phyloP scores from a whole-genome alignment of 2,329 filamentous ascomycete genomes.

The Pestalotiopsis sp. region DNA sequence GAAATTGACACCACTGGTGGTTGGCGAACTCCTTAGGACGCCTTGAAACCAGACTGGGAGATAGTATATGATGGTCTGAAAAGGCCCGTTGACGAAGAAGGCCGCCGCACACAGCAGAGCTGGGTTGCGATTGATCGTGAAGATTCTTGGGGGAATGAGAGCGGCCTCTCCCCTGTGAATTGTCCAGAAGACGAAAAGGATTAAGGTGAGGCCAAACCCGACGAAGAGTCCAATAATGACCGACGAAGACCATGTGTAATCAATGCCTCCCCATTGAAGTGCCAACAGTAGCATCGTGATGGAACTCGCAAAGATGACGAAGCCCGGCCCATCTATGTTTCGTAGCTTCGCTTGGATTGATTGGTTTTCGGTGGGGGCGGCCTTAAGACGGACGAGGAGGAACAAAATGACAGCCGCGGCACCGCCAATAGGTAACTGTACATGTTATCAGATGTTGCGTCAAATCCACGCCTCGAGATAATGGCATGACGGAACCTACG shows the following conservation, averaged over 20 bases:
- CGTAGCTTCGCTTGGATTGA: slow-evolving; percentile 39
- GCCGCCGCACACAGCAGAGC: neutral
- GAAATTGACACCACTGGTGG: neutral
- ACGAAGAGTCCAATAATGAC: slow-evolving; percentile 54
- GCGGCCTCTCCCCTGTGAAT: neutral
- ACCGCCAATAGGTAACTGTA: slow-evolving; percentile 43
- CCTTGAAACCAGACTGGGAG: neutral
- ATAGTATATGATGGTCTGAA: neutral
- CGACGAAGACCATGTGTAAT: slow-evolving; percentile 51
- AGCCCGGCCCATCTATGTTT: slow-evolving; percentile 52
- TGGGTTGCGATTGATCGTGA: neutral
- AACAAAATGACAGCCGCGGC: slow-evolving; percentile 51
- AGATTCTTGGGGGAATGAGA: neutral
- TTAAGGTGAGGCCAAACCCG: slow-evolving; percentile 45
- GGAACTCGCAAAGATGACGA: slow-evolving; percentile 50
- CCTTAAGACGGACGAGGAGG: slow-evolving; percentile 46
- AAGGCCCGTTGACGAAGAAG: neutral
- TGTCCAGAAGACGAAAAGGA: slow-evolving; percentile 43
- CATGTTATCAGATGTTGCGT: no score
- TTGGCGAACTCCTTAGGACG: neutral
- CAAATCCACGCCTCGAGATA: no score
- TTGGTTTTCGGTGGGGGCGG: slow-evolving; percentile 32
- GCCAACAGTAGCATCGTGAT: slow-evolving; percentile 57
- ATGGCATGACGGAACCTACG: no score
- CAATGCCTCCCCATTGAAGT: slow-evolving; percentile 58